Evolutionary conservation across 192 early-diverging fungal genomes (phyloP).

Genomic region (Blastocladiella britannica): DNA sequence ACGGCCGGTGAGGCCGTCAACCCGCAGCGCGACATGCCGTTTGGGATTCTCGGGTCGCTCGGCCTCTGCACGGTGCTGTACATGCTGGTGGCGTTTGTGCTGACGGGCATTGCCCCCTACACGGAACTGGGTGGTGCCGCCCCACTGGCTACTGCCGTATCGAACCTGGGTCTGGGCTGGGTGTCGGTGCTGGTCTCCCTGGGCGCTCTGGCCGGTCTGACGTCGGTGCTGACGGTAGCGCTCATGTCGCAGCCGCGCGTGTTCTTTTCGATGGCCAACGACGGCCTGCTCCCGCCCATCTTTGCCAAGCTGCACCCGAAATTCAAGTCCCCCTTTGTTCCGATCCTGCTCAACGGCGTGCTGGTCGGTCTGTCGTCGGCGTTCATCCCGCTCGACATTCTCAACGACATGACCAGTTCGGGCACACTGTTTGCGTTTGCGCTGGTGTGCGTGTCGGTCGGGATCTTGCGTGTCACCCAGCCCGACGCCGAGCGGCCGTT

Average conservation of each 20-base stretch:
- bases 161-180: conserved; percentile 17
- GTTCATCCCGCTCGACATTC: conserved; percentile 55
- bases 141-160: conserved; percentile 32
- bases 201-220: conserved; percentile 56
- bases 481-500: conserved; percentile 48
- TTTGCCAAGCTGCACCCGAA: conserved; percentile 49
- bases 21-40: conserved; percentile 59
- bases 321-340: conserved; percentile 56
- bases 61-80: conserved; percentile 49
- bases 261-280: conserved; percentile 65
- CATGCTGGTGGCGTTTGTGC: conserved; percentile 62
- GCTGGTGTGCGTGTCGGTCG: conserved; percentile 54
- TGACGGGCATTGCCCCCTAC: conserved; percentile 51
- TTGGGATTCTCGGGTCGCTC: conserved; percentile 63
- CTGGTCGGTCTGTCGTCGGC: conserved; percentile 44
- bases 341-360: conserved; percentile 41
- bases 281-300: conserved; percentile 54
- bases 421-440: conserved; percentile 71
- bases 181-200: conserved; percentile 49
- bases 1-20: conserved; percentile 61
- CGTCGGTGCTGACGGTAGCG: conserved; percentile 52
- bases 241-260: conserved; percentile 72
- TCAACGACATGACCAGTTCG: conserved; percentile 65
- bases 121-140: conserved; percentile 20
- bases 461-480: conserved; percentile 52